Evolutionary conservation across 768 basidiomycete species (phyloP), one percentile per base, ranked within the genome.

Genomic region (Megacollybia marginata): DNA sequence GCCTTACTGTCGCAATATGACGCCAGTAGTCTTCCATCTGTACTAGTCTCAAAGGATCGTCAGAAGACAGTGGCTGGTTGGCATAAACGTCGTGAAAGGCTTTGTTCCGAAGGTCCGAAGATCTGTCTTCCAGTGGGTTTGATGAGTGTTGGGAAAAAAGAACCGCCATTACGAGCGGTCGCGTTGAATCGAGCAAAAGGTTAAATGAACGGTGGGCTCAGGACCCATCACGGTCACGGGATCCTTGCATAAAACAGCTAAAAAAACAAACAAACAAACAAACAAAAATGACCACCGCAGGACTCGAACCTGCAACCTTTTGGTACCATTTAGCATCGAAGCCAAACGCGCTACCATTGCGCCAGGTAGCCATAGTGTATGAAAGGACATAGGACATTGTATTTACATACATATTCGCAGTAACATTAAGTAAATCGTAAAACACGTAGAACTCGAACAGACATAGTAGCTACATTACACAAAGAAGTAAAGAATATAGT

Each of bases 281-380:
- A n/a, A n/a, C n/a, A n/a, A n/a, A n/a, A n/a, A 62, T 86, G 85
- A 87, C 80, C 82, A 85, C 85, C 82, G 85, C 87, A 88, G 87
- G 87, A 86, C 85, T 89, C 85, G 87, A 89, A 89, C 88, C 87
- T 89, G 86, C 87, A 89, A 83, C 87, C 88, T 88, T 85, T 87
- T 88, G 87, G 86, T 89, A 54, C 71, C 80, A 67, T 70, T 67
- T 16, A 44, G 44, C 44, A 77, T 86, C 85, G 86, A 88, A 88
- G 85, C 85, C 85, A 88, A 86, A 88, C 85, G 86, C 86, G 86
- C 86, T 88, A 87, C 86, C 86, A 88, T 88, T 88, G 86, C 83
- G 86, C 85, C 71, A 88, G 83, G 83, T 79, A 82, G 78, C 80
- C 82, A 66, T 71, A 38, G n/a, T n/a, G n/a, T n/a, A n/a, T n/a